phyloP scores from a whole-genome alignment of 2,329 filamentous ascomycete genomes.

The Trichoderma breve region DNA sequence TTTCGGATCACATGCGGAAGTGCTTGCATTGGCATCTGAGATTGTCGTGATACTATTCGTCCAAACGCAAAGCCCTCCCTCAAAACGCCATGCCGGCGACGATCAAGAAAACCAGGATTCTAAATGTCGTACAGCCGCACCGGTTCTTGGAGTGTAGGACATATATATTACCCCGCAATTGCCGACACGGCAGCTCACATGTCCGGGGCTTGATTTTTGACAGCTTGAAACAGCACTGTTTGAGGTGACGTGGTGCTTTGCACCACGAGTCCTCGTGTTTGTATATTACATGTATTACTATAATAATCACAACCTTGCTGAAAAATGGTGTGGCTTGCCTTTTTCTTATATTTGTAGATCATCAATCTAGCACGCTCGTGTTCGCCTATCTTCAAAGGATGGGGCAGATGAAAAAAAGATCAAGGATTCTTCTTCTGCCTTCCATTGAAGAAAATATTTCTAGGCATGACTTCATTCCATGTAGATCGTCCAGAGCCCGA shows the following conservation, averaged over 20 bases:
- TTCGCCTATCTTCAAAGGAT: not conserved
- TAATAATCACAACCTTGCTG: not conserved
- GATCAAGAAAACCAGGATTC: not conserved
- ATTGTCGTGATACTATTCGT: not conserved
- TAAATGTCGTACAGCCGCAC: not conserved
- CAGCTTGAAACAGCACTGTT: not conserved
- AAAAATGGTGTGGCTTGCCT: not conserved
- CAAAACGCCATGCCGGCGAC: not conserved
- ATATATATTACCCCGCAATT: constrained; percentile 7
- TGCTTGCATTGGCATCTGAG: not conserved
- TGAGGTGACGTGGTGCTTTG: not conserved
- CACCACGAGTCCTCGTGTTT: not conserved
- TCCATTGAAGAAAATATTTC: not conserved
- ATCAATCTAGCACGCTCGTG: not conserved
- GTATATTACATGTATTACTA: not conserved
- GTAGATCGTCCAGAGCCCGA: constrained; percentile 4
- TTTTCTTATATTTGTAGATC: not conserved
- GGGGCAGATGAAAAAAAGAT: not conserved
- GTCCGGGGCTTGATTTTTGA: not conserved
- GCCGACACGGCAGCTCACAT: not conserved
- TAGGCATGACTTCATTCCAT: constrained; percentile 7
- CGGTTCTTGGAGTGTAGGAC: not conserved
- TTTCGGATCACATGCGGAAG: not conserved
- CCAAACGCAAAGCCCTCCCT: not conserved
- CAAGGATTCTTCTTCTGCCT: not conserved